phyloP scores from a whole-genome alignment of 345 rosid species.

The Psidium guajava region DNA sequence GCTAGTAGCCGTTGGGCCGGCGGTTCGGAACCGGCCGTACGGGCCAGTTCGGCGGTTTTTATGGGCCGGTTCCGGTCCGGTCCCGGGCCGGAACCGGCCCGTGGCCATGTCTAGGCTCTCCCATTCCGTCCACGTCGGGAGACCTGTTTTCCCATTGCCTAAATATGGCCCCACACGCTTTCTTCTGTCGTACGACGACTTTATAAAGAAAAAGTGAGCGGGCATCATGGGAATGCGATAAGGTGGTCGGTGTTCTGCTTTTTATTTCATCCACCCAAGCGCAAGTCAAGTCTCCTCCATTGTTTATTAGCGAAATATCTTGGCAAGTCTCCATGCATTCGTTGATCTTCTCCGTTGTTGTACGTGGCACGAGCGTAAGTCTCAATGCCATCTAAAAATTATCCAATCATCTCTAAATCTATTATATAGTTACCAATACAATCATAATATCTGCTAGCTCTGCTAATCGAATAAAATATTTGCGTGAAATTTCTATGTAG shows the following conservation, averaged over 20 bases:
- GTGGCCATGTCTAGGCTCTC: too few relatives aligned
- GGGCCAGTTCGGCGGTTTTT: too few relatives aligned
- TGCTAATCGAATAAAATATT: rapidly evolving
- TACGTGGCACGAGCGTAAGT: not conserved
- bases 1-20: too few relatives aligned
- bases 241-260: not conserved
- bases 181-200: not conserved
- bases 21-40: too few relatives aligned
- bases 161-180: not conserved
- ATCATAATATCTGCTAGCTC: too few relatives aligned
- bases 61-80: too few relatives aligned
- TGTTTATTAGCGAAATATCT: too few relatives aligned
- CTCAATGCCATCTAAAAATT: not conserved
- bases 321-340: not conserved
- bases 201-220: not conserved
- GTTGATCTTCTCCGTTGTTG: not conserved
- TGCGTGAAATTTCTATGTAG: rapidly evolving
- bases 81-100: too few relatives aligned
- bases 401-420: rapidly evolving
- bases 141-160: not conserved
- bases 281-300: not conserved
- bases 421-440: rapidly evolving
- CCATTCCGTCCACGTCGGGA: rapidly evolving
- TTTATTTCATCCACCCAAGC: not conserved
- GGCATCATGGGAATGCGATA: too few relatives aligned